Evolutionary conservation across 208 protist species (phyloP), one percentile per base, ranked within the genome.

Genomic region (Borovskyia barvae): DNA sequence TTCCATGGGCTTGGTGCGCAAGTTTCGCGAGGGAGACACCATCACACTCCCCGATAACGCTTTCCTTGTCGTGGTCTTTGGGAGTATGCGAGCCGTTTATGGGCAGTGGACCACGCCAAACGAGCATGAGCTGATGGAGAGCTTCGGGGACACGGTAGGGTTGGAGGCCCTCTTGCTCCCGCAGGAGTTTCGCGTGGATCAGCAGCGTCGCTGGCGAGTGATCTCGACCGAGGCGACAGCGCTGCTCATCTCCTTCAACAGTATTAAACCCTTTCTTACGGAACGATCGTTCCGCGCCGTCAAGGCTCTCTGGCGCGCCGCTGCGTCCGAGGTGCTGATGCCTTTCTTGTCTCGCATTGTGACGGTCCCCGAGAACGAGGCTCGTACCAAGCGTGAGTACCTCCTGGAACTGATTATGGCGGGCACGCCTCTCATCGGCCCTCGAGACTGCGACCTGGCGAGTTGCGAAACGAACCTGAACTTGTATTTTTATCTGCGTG

Each of bases 401-500:
- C 63, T 88, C 26, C 70, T 77, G 22, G 50, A 68, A 51, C 62
- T 86, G 11, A 77, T 92, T 17, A 64, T 83, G 43, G 56, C 60
- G 24, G 85, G 85, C 26, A 88, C 74, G 12, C 85, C 85, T 15
- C 65, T 92, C 35, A 92, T 92, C 43, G 85, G 85, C n/a, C 79
- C 80, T 1, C 60, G 67, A 22, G 85, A 82, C 39, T 85, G 77
- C 60, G 82, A 77, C 32, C 32, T 51, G 20, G 82, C 72, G 46
- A 73, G 84, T 43, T 87, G 67, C 56, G 67, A 63, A 26, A 59
- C 70, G 19, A 78, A 75, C 46, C 77, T 88, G 54, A 71, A 92
- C 56, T 55, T 92, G 26, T 85, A 77, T 61, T 92, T 92, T 59
- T 92, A 92, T 47, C 65, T 92, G 22, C 79, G 85, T 49, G 85